A percentile compares a stretch with the other conserved stretches of the same genome.
These are phyloP conservation scores for Scheffersomyces coipomensis DNA, from an alignment of 805 yeast species.

Conservation along the genomic window DNA sequence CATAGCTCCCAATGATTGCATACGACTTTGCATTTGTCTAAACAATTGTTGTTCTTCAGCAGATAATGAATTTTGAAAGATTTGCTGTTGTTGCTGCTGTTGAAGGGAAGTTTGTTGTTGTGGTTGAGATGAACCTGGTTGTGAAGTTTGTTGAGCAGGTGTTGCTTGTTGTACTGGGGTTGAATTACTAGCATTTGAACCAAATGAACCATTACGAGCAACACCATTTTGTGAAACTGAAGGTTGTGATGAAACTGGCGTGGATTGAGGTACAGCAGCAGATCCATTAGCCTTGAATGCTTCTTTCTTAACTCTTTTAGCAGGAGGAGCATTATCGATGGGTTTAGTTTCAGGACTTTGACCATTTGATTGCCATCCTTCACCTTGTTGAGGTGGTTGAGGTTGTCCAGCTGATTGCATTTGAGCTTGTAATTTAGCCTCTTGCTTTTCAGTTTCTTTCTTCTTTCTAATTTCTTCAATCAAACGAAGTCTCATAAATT, in stretches of 20 bases:
- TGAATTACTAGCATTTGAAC: too few species aligned
- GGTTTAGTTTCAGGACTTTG: not conserved
- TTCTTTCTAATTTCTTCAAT: conserved; percentile 82
- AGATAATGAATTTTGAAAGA: conserved; percentile 39
- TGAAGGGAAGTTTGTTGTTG: conserved; percentile 14
- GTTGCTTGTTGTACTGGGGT: conserved; percentile 14
- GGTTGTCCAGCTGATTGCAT: conserved; percentile 10
- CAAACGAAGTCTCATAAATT: conserved; percentile 83
- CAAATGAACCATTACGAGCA: not conserved
- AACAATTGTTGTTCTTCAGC: conserved; percentile 43
- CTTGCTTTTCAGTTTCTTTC: conserved; percentile 46
- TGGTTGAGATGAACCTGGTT: conserved; percentile 9
- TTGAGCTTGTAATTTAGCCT: conserved; percentile 40
- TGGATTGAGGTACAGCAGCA: not conserved
- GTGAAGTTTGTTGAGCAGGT: conserved; percentile 10
- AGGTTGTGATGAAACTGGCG: not conserved
- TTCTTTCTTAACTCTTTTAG: not conserved
- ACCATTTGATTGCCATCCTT: conserved; percentile 1
- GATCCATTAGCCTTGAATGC: not conserved
- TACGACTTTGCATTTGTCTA: conserved; percentile 37
- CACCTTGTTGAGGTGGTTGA: conserved; percentile 8
- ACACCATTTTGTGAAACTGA: not conserved
- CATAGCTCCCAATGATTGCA: conserved; percentile 41
- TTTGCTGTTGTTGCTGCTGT: conserved; percentile 45
- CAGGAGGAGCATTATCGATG: not conserved